A percentile compares a stretch with the other conserved stretches of the same genome.
These are phyloP conservation scores for Cercospora sp. DNA, from an alignment of 2,329 filamentous ascomycete genomes.

Conservation along the genomic window DNA sequence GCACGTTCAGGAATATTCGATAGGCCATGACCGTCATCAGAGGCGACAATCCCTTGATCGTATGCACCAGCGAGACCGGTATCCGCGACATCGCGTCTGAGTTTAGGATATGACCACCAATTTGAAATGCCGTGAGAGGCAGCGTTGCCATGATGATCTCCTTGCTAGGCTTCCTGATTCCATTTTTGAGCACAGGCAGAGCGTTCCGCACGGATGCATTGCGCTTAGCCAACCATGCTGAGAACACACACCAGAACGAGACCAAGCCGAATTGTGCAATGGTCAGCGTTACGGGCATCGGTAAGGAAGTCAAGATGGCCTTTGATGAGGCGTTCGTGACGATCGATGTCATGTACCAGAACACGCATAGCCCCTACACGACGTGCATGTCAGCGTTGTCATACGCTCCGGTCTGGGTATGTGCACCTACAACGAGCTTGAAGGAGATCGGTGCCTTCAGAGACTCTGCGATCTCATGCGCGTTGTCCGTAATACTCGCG, in stretches of 20 bases:
- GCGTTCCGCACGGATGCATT: conserved; percentile 70
- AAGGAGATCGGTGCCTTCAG: conserved; percentile 87
- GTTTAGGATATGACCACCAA: conserved; percentile 88
- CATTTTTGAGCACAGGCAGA: conserved; percentile 78
- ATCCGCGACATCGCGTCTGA: conserved; percentile 93
- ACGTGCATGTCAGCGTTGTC: conserved; percentile 29
- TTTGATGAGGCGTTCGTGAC: conserved; percentile 98
- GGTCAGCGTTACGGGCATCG: conserved; percentile 87
- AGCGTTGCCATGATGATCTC: conserved; percentile 84
- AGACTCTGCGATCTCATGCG: conserved; percentile 88
- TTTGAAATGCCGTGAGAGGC: conserved; percentile 90
- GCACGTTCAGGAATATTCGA: conserved; percentile 81
- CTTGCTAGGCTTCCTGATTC: conserved; percentile 75
- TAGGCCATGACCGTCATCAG: conserved; percentile 95
- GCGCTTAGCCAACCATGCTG: conserved; percentile 71
- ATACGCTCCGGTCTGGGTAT: neutral
- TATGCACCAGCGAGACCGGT: conserved; percentile 94
- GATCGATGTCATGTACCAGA: conserved; percentile 95
- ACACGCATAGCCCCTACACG: conserved; percentile 73
- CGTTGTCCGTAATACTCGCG: conserved; percentile 87
- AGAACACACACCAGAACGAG: conserved; percentile 78
- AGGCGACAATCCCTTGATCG: conserved; percentile 95
- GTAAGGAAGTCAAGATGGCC: conserved; percentile 87
- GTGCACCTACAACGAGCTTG: conserved; percentile 71
- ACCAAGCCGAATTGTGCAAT: conserved; percentile 93